phyloP scores from a whole-genome alignment of 257 asterid genomes.

The Petunia axillaris region DNA sequence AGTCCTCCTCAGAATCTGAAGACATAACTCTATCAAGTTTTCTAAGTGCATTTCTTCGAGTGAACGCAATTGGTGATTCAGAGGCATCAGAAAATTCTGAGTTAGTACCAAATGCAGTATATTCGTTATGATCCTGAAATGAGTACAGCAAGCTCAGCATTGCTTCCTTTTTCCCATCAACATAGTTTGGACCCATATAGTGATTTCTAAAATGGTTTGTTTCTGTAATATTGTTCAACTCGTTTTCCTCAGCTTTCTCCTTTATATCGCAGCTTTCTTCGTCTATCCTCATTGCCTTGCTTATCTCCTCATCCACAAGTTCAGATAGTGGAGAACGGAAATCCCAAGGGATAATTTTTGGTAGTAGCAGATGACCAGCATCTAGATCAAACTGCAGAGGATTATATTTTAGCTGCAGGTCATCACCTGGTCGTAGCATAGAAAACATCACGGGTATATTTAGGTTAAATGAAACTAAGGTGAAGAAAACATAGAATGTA shows the following conservation, averaged over 20 bases:
- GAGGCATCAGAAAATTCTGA: conserved; percentile 54
- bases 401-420: conserved; percentile 43
- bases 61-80: conserved; percentile 62
- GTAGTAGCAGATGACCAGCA: conserved; percentile 77
- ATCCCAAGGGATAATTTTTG: conserved; percentile 65
- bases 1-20: conserved; percentile 85
- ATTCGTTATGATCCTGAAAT: conserved; percentile 49
- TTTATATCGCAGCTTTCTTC: conserved; percentile 46
- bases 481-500: conserved; percentile 6
- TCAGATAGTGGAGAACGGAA: conserved; percentile 77
- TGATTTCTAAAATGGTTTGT: conserved; percentile 27
- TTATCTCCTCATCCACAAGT: conserved; percentile 77
- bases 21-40: conserved; percentile 59
- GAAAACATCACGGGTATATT: conserved; percentile 12
- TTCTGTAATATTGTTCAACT: conserved; percentile 31
- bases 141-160: conserved; percentile 64
- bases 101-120: conserved; percentile 43
- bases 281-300: conserved; percentile 54
- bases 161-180: conserved; percentile 63
- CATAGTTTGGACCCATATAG: conserved; percentile 41
- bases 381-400: conserved; percentile 78
- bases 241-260: conserved; percentile 43
- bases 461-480: conserved; percentile 23
- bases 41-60: conserved; percentile 52
- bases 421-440: conserved; percentile 50